Base-by-base conservation (phyloP, 192 early-diverging fungal species). In the Entomortierella beljakovae region DNA sequence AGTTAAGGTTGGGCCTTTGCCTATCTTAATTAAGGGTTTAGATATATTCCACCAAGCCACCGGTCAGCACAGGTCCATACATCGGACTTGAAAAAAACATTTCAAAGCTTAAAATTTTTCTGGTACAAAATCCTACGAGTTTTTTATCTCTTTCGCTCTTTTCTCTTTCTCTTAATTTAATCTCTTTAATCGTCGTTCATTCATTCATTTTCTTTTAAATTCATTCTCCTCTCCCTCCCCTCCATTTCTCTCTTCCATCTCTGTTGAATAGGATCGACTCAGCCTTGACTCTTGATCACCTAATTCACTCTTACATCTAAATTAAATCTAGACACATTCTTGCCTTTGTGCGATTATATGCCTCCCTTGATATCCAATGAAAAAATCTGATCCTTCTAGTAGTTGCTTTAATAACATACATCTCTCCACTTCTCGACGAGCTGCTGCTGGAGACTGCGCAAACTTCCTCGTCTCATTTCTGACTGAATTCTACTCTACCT, bases 321-420 rank as follows among this genome's bases (percentile, higher is more conserved):
- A 20, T 56, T 3, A 37, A 38, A 59, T 52, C 56, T 62, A 61
- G n/a, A 32, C 22, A 43, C 29, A 34, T 37, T 32, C 31, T 40
- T 26, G 46, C 66, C 55, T 57, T 42, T 55, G 65, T 57, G 65
- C 65, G 53, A 63, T 34, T 77, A 57, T 68, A 77, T 77, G 74
- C 72, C 74, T 62, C 74, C 74, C 35, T 69, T 77, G 74, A 64
- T 69, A 69, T 77, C 74, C 61, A 77, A 77, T 77, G 74, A 77
- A 77, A 77, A 77, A 77, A 77, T 62, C 59, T 57, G 65, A 68
- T 77, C 74, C 65, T 38, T 77, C 74, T 77, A 77, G 74, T 77
- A 68, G 54, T 59, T 22, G 42, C 43, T 62, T 32, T 52, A 69
- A 55, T 69, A 70, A 54, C 31, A 61, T 68, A 68, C 50, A 61